phyloP scores from a whole-genome alignment of 2,329 filamentous ascomycete genomes.

The Pezicula radicicola region DNA sequence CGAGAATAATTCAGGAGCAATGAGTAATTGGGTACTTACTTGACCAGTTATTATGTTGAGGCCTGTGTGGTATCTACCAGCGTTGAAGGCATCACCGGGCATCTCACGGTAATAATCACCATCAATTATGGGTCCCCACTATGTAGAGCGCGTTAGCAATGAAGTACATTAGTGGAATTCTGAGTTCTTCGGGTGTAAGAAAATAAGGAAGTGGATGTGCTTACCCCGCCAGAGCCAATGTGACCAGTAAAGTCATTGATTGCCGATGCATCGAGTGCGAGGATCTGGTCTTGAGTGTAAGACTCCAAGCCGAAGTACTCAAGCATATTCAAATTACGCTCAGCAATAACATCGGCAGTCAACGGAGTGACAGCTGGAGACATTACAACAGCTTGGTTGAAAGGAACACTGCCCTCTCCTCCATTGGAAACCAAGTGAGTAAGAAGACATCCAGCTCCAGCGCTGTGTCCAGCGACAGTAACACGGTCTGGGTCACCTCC shows the following conservation, averaged over 20 bases:
- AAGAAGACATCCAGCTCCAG: slow-evolving; percentile 47
- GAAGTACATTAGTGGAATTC: too few relatives aligned
- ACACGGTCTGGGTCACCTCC: slow-evolving; percentile 45
- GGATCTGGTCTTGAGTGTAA: background rate
- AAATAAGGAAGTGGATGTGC: too few relatives aligned
- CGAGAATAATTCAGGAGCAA: too few relatives aligned
- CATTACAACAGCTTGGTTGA: slow-evolving; percentile 30
- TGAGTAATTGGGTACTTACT: background rate
- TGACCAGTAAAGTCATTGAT: slow-evolving; percentile 4
- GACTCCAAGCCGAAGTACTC: background rate
- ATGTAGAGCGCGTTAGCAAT: too few relatives aligned
- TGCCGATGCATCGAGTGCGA: slow-evolving; percentile 1
- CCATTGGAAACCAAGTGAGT: slow-evolving; percentile 49
- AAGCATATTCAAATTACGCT: background rate
- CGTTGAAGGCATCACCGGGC: background rate
- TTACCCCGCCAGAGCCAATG: background rate
- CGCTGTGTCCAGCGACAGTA: slow-evolving; percentile 45
- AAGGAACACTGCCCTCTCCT: slow-evolving; percentile 32
- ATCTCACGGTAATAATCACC: slow-evolving; percentile 1
- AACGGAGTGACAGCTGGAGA: background rate
- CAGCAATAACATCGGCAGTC: background rate
- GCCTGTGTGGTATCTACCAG: background rate
- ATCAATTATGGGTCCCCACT: background rate
- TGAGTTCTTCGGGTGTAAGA: too few relatives aligned
- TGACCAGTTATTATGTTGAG: background rate